Evolutionary conservation across 106 monocot genomes (phyloP), one percentile per base, ranked within the genome.

Genomic region (Xerophyta viscosa): DNA sequence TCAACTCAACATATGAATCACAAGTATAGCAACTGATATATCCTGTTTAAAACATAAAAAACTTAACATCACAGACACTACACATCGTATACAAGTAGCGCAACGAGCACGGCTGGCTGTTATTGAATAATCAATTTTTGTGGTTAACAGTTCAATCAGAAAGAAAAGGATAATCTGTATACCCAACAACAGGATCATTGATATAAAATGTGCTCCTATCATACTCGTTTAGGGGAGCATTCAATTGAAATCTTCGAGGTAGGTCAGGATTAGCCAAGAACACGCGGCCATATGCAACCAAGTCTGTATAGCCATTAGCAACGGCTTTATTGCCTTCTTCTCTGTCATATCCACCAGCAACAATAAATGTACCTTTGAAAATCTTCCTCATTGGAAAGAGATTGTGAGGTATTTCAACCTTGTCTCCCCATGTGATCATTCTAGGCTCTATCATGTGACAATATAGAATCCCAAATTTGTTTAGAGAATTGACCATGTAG

Each of bases 231-330:
- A 82, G 23, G 1, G 63, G 68, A 18, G 76, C 81, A 57, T 76
- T 53, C 14, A 76, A 36, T 18, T 52, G 64, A 52, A 76, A 70
- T 54, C 81, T 64, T 57, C 52, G 76, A 0, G 81, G 81, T 29
- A 82, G 33, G 43, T 82, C 81, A 37, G 81, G 81, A 51, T 76
- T 82, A 27, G 76, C 71, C 42, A 82, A 58, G 49, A 82, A 82
- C 14, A 72, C 7, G 29, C 67, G 63, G 0, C 81, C 81, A 68
- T 23, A 81, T 4, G 64, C 67, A 5, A 82, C 72, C 31, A 82
- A 14, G 24, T 71, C 64, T 21, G 64, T 37, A 41, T 63, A 63
- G 12, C 63, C 71, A 5, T 71, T 63, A 8, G 43, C 48, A 6
- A 71, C 25, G 1, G 55, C 71, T 24, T 63, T 63, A 33, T 57